Percentiles rank a stretch among this genome's conserved stretches.
phyloP scores from a whole-genome alignment of 2,329 filamentous ascomycete species.

The Penicillium sp. region DNA sequence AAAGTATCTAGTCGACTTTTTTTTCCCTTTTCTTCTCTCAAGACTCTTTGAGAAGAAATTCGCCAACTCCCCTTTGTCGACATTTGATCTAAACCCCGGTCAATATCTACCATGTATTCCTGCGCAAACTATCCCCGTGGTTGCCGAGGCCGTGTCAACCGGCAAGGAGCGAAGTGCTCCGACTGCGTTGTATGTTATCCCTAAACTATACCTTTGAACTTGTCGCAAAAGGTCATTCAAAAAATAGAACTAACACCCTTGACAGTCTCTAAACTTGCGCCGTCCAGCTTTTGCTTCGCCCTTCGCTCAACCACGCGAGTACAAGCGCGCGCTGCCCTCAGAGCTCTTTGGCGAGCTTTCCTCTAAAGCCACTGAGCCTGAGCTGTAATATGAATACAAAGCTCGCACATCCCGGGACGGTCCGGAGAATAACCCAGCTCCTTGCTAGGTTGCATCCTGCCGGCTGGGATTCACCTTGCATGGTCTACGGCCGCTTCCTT shows the following conservation, averaged over 20 bases:
- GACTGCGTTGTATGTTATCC: slow-evolving; percentile 44
- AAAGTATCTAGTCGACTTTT: slow-evolving; percentile 9
- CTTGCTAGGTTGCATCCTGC: slow-evolving; percentile 3
- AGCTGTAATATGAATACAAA: slow-evolving; percentile 17
- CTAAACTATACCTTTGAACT: neutral
- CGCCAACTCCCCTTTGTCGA: neutral
- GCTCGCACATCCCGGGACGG: slow-evolving; percentile 3
- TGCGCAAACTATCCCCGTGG: slow-evolving; percentile 49
- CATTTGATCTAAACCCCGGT: neutral
- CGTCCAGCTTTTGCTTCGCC: slow-evolving; percentile 39
- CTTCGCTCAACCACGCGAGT: slow-evolving; percentile 41
- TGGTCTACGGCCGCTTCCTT: slow-evolving; percentile 5
- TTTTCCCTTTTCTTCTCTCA: neutral
- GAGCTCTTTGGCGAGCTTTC: slow-evolving; percentile 32
- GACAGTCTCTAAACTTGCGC: slow-evolving; percentile 38
- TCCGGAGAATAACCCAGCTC: slow-evolving; percentile 9
- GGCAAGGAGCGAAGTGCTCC: slow-evolving; percentile 42
- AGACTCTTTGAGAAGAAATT: neutral
- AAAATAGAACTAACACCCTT: slow-evolving; percentile 8
- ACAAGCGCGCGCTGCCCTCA: slow-evolving; percentile 35
- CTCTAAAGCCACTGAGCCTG: slow-evolving; percentile 19
- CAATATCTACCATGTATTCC: slow-evolving; percentile 41
- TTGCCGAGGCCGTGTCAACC: slow-evolving; percentile 47
- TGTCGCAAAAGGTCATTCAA: neutral
- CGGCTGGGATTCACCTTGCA: slow-evolving; percentile 14